These are phyloP conservation scores for Ceratocystis ficicola DNA, from an alignment of 2,329 filamentous ascomycete species.

Conservation along the genomic window DNA sequence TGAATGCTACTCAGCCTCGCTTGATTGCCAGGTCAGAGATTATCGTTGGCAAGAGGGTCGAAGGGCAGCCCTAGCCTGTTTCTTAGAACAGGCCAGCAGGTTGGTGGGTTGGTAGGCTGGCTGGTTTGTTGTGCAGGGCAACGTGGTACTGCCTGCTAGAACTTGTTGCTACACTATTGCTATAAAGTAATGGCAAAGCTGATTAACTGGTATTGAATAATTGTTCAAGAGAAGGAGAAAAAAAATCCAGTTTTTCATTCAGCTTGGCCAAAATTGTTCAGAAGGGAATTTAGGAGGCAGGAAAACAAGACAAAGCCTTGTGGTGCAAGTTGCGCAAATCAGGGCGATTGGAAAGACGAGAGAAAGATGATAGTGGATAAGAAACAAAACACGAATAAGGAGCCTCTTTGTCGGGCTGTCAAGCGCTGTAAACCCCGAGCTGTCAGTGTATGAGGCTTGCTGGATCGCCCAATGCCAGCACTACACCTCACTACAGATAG, in stretches of 20 bases:
- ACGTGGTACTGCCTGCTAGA: background rate
- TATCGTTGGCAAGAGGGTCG: background rate
- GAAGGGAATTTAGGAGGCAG: background rate
- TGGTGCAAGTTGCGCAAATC: background rate
- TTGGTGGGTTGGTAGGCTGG: background rate
- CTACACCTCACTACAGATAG: background rate
- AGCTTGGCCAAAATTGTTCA: background rate
- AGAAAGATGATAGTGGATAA: background rate
- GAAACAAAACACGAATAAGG: conserved; percentile 2
- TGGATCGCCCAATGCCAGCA: background rate
- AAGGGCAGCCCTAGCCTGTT: background rate
- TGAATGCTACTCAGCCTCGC: conserved; percentile 17
- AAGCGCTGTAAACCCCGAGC: background rate
- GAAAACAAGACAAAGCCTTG: conserved; percentile 5
- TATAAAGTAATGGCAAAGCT: background rate
- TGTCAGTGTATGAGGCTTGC: background rate
- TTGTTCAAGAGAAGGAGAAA: background rate
- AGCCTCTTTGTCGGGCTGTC: background rate
- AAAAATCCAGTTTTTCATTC: background rate
- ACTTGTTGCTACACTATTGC: background rate
- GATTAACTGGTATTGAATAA: background rate
- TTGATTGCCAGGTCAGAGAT: conserved; percentile 10
- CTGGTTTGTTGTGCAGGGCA: background rate
- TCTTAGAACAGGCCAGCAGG: too few species aligned
- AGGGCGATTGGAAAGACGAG: background rate